Evolutionary conservation across 805 yeast genomes (phyloP), one percentile per base, ranked within the genome.

Genomic region (Candida namnaoensis): DNA sequence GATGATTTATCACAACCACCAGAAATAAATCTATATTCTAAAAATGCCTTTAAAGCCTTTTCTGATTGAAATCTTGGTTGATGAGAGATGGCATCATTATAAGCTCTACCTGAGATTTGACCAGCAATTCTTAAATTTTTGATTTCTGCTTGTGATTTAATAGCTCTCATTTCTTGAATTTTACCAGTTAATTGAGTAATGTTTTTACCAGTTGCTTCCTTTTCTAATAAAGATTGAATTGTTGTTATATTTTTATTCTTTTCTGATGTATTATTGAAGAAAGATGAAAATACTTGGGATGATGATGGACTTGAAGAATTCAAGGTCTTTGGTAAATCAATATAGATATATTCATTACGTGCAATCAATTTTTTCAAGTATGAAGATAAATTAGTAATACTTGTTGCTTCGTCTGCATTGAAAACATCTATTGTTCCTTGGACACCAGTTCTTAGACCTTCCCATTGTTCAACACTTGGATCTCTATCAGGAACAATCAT

Each of bases 1-100:
- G 97, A 97, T 34, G 83, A 76, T 46, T 76, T 76, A 48, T 87
- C 95, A 61, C 97, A 88, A 1, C 99, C 99, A 26, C 91, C 88
- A 35, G 78, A 69, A 11, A 83, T 75, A 58, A 93, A 91, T 52
- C 80, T 73, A 58, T 86, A 86, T 47, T 91, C 95, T 44, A 93
- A 64, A 56, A 70, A 88, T 9, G 95, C 76, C 19, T 85, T 84
- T 33, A 93, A 67, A 3, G 88, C 80, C 56, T 82, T 76, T 59
- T 93, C 99, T 8, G 82, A 77, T 37, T 62, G 61, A 52, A 91
- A 76, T 32, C 73, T 71, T 30, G 33, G 33, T 30, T 8, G 11
- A 43, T 68, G 66, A 3, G 85, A 81, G 53, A 80, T 84, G 0
- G 98, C 96, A 48, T 75, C 73, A 57, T 91, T 91, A 56, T 80